Base-by-base conservation (phyloP, 805 yeast genomes). In the Saccharomyces jurei region DNA sequence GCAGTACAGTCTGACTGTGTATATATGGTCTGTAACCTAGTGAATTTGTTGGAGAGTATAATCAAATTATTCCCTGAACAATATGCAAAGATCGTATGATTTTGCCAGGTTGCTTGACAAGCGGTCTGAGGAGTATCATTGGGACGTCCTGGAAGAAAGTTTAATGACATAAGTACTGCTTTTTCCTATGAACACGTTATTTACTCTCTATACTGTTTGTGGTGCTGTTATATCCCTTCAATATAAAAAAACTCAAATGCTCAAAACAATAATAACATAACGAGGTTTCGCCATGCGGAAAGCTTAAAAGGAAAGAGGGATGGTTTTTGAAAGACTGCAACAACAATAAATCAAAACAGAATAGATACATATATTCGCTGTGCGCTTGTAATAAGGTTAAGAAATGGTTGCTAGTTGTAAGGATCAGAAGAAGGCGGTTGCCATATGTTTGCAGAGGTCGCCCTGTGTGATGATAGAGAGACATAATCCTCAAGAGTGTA, bases 401-500 rank as follows among this genome's bases (percentile, higher is more conserved):
- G 17, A 58, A 14, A 80, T 81, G 86, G 84, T 81, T 52, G 85
- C 84, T 49, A 90, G 96, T 77, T 92, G 99, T 70, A 86, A 87
- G 65, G 99, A 92, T 71, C 95, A 92, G 67, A 82, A 91, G 65
- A 89, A 82, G 63, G 96, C 96, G n/a, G 88, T 94, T 55, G 98
- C 98, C 9, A 84, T 92, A 22, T 92, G 99, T 69, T 78, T 92
- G 50, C 99, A 92, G 70, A 81, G 97, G 65, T 90, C 97, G 4
- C 98, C 98, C 14, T 92, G 99, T 71, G 99, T 92, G 51, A 77
- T 92, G 74, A 79, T 92, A 25, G 88, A 94, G 58, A 78, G 99
- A 60, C 79, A 94, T 71, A 88, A 88, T 1, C 98, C 98, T 2
- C 85, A 89, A 58, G 84, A 89, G 55, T 92, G 99, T 66, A 71